Base-by-base conservation (phyloP, 2,329 filamentous ascomycete species). In the Juglanconis oblonga region DNA sequence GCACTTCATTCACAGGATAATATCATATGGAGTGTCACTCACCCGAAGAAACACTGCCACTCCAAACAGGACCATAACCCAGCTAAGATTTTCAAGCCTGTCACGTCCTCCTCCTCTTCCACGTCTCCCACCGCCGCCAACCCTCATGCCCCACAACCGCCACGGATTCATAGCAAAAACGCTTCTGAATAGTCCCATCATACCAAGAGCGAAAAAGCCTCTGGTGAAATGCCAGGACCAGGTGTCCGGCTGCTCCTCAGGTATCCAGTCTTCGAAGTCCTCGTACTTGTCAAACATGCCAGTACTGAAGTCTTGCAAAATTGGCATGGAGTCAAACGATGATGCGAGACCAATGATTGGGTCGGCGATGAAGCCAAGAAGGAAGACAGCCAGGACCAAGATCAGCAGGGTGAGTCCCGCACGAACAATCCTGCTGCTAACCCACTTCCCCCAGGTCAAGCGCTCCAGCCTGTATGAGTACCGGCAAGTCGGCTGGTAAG, bases 291-390 rank as follows among this genome's bases (percentile, higher is more conserved):
- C 63, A 66, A 72, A 51, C 62, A 77, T 73, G 53, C 73, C 77
- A 33, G 79, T 75, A 32, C 86, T 76, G 45, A 81, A 75, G 29
- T 83, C 81, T 38, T 77, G 72, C 53, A 89, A 78, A 10, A 84
- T 85, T 54, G 87, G 85, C 58, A 86, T 75, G 0, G 92, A 92
- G 69, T 97, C 92, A 57, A 94, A 24, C 24, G 24, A 76, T 17
- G 52, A 35, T 79, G 94, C 97, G 33, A 97, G 77, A 67, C 92
- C 91, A 72, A 98, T 88, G 62, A 98, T 91, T 1, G 93, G 93
- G 73, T 98, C 93, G 62, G 93, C 94, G 65, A 98, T 76, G 69
- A 97, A 98, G 47, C 95, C 95, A 58, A 98, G 85, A 0, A 91
- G 44, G 69, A 97, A 98, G 32, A 97, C 81, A 55, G 87, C 82